These are phyloP conservation scores for Trametes sanguinea DNA, from an alignment of 768 basidiomycete genomes.

Conservation along the genomic window DNA sequence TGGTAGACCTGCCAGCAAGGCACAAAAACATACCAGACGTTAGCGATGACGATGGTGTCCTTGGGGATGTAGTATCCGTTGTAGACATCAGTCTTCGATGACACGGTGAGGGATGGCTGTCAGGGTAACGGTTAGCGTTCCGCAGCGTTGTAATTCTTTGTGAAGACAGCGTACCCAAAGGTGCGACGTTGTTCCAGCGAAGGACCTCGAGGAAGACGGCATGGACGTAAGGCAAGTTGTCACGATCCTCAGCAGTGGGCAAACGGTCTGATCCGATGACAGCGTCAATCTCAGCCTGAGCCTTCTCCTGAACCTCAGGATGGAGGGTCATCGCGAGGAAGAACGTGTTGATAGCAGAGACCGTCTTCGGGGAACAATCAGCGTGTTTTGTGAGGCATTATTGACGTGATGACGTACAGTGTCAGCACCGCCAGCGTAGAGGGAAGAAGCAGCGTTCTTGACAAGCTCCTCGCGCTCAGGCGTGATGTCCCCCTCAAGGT, in stretches of 20 bases:
- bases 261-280: slow-evolving; percentile 33
- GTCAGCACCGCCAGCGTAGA: slow-evolving; percentile 37
- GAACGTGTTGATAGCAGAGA: slow-evolving; percentile 34
- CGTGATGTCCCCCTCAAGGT: slow-evolving; percentile 52
- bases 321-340: slow-evolving; percentile 36
- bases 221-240: slow-evolving; percentile 29
- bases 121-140: not conserved
- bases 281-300: slow-evolving; percentile 35
- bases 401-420: slow-evolving; percentile 31
- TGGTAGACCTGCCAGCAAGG: not conserved
- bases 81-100: slow-evolving; percentile 37
- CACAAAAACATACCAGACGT: slow-evolving; percentile 34
- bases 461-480: slow-evolving; percentile 61
- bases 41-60: slow-evolving; percentile 36
- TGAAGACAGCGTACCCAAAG: slow-evolving; percentile 22
- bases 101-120: slow-evolving; percentile 35
- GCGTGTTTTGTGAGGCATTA: slow-evolving; percentile 6
- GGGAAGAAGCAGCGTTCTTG: slow-evolving; percentile 55
- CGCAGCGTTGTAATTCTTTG: too few species aligned
- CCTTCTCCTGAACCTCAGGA: slow-evolving; percentile 33
- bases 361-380: slow-evolving; percentile 21
- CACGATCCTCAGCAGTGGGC: slow-evolving; percentile 30
- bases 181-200: slow-evolving; percentile 35
- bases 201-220: slow-evolving; percentile 31
- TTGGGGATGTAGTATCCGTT: slow-evolving; percentile 38